Conservation (phyloP, 345 rosid species). For the Euphorbia tirucalli region DNA sequence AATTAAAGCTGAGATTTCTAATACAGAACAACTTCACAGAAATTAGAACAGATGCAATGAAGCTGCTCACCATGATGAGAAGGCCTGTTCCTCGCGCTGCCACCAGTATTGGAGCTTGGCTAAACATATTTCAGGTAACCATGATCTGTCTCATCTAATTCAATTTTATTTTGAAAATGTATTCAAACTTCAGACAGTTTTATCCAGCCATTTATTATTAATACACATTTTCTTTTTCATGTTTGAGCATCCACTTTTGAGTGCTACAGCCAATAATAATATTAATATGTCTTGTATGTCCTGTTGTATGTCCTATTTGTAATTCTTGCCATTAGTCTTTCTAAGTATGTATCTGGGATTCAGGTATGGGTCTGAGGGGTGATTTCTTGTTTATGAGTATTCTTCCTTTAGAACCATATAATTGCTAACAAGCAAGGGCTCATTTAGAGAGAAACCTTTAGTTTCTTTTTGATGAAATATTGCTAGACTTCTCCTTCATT, state of each 20-base stretch:
- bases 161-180: background rate
- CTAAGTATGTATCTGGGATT: no score
- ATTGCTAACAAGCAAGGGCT: no score
- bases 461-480: no score
- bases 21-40: slow-evolving; percentile 72
- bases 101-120: slow-evolving; percentile 89
- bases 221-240: background rate
- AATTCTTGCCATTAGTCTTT: no score
- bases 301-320: no score
- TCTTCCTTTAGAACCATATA: no score
- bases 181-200: background rate
- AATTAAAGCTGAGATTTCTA: slow-evolving; percentile 18
- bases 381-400: no score
- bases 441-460: no score
- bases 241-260: background rate
- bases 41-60: slow-evolving; percentile 83
- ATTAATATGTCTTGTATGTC: no score
- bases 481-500: no score
- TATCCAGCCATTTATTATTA: background rate
- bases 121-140: slow-evolving; percentile 86
- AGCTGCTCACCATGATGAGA: slow-evolving; percentile 64
- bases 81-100: slow-evolving; percentile 87
- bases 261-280: no score
- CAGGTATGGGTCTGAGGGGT: no score
- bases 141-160: background rate